A percentile compares a stretch with the other conserved stretches of the same genome.
Conservation (phyloP, 768 basidiomycete genomes). For the Boletus insuetus region DNA sequence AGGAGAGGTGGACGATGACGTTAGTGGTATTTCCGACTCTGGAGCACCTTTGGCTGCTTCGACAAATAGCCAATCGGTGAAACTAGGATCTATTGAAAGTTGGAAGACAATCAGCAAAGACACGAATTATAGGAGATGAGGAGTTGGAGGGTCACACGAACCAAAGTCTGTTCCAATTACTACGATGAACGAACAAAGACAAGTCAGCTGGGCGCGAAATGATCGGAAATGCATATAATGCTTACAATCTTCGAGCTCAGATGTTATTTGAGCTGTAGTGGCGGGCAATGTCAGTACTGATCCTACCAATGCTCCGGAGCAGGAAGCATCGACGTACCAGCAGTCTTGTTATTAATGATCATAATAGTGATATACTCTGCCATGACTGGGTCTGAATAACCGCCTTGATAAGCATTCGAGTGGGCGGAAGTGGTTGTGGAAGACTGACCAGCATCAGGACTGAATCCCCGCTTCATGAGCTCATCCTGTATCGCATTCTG, state of each 20-base stretch:
- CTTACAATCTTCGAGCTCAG: conserved; percentile 80
- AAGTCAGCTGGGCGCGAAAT: conserved; percentile 13
- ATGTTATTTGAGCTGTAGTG: conserved; percentile 73
- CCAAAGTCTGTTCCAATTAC: conserved; percentile 84
- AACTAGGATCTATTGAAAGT: conserved; percentile 60
- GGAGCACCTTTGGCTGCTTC: conserved; percentile 72
- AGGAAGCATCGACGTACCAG: conserved; percentile 45
- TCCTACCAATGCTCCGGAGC: background rate
- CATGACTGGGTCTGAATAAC: conserved; percentile 73
- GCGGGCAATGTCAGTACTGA: conserved; percentile 7
- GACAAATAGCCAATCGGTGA: conserved; percentile 86
- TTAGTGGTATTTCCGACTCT: conserved; percentile 44
- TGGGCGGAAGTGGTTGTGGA: conserved; percentile 2
- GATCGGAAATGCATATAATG: background rate
- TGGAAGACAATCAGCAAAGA: conserved; percentile 2
- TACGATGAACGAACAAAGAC: conserved; percentile 15
- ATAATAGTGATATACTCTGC: conserved; percentile 94
- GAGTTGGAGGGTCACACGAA: conserved; percentile 32
- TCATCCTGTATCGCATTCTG: conserved; percentile 81
- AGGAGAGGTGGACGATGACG: conserved; percentile 28
- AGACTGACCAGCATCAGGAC: conserved; percentile 66
- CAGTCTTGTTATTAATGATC: conserved; percentile 89
- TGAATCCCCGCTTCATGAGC: conserved; percentile 71
- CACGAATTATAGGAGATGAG: background rate
- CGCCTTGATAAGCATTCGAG: conserved; percentile 7